Conservation (phyloP, 768 basidiomycete genomes). For the Ramaria sp. region DNA sequence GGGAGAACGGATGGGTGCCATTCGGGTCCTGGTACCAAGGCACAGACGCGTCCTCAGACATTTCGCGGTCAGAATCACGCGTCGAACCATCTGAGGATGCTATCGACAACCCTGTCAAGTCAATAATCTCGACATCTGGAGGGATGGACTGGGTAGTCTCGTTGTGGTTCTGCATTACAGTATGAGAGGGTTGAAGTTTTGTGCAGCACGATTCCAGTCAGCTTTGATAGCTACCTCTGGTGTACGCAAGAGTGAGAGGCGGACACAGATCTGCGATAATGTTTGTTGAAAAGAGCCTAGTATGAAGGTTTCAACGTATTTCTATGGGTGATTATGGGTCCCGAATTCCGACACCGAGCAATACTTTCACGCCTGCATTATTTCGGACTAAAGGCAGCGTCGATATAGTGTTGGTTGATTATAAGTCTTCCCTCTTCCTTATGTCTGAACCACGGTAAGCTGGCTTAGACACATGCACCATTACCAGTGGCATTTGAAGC, state of each 20-base stretch:
- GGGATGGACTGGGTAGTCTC: neutral
- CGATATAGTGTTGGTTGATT: neutral
- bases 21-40: conserved; percentile 28
- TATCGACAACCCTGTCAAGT: neutral
- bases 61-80: neutral
- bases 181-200: too few species aligned
- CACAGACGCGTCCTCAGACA: neutral
- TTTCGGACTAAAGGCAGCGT: too few species aligned
- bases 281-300: too few species aligned
- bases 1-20: conserved; percentile 28
- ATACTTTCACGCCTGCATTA: too few species aligned
- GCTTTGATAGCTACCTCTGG: too few species aligned
- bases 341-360: too few species aligned
- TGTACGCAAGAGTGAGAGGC: too few species aligned
- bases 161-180: too few species aligned
- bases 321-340: neutral
- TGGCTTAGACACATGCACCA: neutral
- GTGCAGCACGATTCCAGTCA: too few species aligned
- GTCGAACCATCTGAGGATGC: conserved; percentile 1
- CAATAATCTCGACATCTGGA: neutral
- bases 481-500: neutral
- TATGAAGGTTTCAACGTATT: neutral
- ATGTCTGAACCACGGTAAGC: neutral
- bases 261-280: too few species aligned
- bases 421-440: neutral